These are phyloP conservation scores for Tylopilus balloui DNA, from an alignment of 768 basidiomycete genomes.

Conservation along the genomic window DNA sequence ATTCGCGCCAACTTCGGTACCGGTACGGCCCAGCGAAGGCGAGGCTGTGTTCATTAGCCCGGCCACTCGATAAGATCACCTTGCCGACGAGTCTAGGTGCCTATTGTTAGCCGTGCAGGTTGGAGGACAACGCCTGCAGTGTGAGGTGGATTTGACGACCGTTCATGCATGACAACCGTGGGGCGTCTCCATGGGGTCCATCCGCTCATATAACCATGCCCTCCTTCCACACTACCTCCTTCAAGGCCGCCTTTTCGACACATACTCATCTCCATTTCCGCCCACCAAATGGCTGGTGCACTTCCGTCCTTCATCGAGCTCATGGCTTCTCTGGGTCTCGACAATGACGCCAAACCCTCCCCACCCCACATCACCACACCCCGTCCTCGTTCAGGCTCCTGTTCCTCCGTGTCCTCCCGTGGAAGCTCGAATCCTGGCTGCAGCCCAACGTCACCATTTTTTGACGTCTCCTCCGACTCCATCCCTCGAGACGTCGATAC, in stretches of 20 bases:
- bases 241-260: conserved; percentile 17
- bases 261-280: conserved; percentile 28
- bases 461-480: conserved; percentile 33
- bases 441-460: conserved; percentile 32
- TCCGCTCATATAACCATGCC: conserved; percentile 26
- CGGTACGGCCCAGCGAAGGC: conserved; percentile 6
- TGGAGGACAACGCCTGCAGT: conserved; percentile 19
- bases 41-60: conserved; percentile 19
- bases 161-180: conserved; percentile 35
- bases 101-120: conserved; percentile 35
- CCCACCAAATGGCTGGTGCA: conserved; percentile 50
- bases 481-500: conserved; percentile 26
- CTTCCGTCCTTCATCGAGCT: conserved; percentile 87
- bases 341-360: conserved; percentile 38
- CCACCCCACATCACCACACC: conserved; percentile 24
- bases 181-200: conserved; percentile 33
- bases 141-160: conserved; percentile 30
- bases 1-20: conserved; percentile 14
- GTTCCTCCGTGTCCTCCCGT: conserved; percentile 44
- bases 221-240: conserved; percentile 13
- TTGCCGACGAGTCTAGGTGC: conserved; percentile 58
- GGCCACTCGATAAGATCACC: conserved; percentile 39
- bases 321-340: conserved; percentile 78
- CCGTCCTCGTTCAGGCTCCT: conserved; percentile 38
- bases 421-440: conserved; percentile 32